These are phyloP conservation scores for Striga asiatica DNA, from an alignment of 257 asterid genomes.

Conservation along the genomic window DNA sequence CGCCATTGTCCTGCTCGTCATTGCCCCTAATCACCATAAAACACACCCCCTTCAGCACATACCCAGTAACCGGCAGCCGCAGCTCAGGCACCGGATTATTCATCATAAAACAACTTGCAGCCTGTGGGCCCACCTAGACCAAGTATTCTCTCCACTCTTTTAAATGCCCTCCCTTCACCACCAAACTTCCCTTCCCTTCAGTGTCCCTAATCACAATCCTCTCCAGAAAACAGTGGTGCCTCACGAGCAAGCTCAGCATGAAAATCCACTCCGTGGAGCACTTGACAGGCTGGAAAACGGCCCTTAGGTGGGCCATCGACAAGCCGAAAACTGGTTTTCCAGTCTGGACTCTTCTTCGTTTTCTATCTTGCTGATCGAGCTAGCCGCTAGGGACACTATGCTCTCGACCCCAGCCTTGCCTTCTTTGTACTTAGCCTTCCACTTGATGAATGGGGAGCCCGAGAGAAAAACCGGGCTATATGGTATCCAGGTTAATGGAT, in stretches of 20 bases:
- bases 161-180: conserved; percentile 6
- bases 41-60: conserved; percentile 8
- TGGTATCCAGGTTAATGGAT: conserved; percentile 17
- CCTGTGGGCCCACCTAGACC: not conserved
- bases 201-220: conserved; percentile 1
- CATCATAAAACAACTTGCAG: not conserved
- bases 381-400: conserved; percentile 2
- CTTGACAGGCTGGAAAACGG: not conserved
- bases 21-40: not conserved
- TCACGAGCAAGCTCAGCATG: conserved; percentile 10
- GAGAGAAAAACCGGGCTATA: not conserved
- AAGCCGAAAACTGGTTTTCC: not conserved
- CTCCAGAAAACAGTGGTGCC: conserved; percentile 7
- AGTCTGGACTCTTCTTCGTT: not conserved
- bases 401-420: not conserved
- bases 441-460: conserved; percentile 2
- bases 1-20: no score
- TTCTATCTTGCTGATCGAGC: not conserved
- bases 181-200: not conserved
- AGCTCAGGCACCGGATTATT: not conserved
- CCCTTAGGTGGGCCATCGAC: no score
- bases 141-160: conserved; percentile 13
- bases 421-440: conserved; percentile 3
- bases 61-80: conserved; percentile 13
- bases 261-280: conserved; percentile 7